Evolutionary conservation across 495 filamentous ascomycete genomes (phyloP).

Genomic region (Aspergillus asperescens): DNA sequence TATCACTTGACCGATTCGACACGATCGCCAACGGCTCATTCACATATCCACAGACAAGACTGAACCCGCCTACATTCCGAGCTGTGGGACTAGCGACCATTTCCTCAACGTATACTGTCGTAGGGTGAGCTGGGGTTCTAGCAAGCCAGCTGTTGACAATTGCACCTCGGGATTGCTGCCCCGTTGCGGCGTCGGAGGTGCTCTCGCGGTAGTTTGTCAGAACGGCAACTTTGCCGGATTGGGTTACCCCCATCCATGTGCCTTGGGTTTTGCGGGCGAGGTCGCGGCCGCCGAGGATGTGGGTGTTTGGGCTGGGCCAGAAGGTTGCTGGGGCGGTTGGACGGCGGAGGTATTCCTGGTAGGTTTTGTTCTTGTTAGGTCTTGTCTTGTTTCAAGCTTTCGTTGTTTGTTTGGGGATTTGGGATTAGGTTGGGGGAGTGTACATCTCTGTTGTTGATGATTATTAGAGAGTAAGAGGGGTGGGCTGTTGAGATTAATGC

Average conservation of each 20-base stretch:
- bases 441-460: conserved; percentile 91
- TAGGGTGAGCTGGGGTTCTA: conserved; percentile 27
- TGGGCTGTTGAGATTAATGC: conserved; percentile 84
- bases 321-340: conserved; percentile 78
- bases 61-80: conserved; percentile 81
- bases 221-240: conserved; percentile 75
- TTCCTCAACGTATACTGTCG: conserved; percentile 60
- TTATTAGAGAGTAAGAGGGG: conserved; percentile 81
- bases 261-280: conserved; percentile 62
- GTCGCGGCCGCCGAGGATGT: conserved; percentile 66
- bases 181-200: conserved; percentile 45
- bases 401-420: neutral
- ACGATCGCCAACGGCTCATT: conserved; percentile 77
- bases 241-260: conserved; percentile 92
- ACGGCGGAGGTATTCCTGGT: conserved; percentile 77
- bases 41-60: conserved; percentile 78
- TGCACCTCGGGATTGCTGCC: conserved; percentile 65
- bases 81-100: conserved; percentile 49
- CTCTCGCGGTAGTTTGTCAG: conserved; percentile 91
- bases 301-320: conserved; percentile 62
- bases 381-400: neutral
- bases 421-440: conserved; percentile 6
- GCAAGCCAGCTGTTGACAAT: conserved; percentile 89
- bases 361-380: conserved; percentile 11
- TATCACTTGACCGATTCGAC: conserved; percentile 69